Base-by-base conservation (phyloP, 257 asterid genomes). In the Solanum corneliomulleri region DNA sequence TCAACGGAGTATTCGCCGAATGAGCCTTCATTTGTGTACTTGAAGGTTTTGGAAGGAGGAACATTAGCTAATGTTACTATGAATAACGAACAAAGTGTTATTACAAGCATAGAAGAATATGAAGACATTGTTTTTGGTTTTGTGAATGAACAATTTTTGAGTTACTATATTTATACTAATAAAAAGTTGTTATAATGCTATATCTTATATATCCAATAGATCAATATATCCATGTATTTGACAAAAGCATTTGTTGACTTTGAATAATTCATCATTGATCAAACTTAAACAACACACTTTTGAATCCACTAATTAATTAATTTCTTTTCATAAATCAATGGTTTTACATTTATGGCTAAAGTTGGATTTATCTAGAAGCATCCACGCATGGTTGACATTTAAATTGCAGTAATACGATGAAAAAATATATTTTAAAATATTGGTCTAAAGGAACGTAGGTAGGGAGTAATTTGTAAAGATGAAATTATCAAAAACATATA, bases 1-100 rank as follows among this genome's bases (percentile, higher is more conserved):
- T 89, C 90, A 9, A 83, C 89, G 1, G 15, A 25, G 83, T 86
- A 90, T 12, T 89, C 88, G 15, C 91, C 89, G 5, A 91, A 80
- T 44, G 71, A 20, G 5, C 91, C 92, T 70, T 89, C 86, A 85
- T 91, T 91, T 13, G 62, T 75, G 86, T 87, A 88, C 39, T 87
- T 77, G 74, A 89, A 91, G 11, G 89, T 87, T 37, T 78, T 84
- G 18, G 90, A 52, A n/a, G 87, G 80, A 4, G 87, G 90, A 68
- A 90, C 91, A 83, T 71, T 44, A 18, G 89, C 88, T 25, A 86
- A 81, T 47, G 86, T 41, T 52, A 86, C 83, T 1, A 64, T 33
- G n/a, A 81, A 25, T 33, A 85, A 62, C 21, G 82, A 27, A 33
- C 78, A 42, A 56, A 87, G 9, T 41, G 87, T 69, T 37, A 87